Base-by-base conservation (phyloP, 2,329 filamentous ascomycete species). In the Curvularia sp. region DNA sequence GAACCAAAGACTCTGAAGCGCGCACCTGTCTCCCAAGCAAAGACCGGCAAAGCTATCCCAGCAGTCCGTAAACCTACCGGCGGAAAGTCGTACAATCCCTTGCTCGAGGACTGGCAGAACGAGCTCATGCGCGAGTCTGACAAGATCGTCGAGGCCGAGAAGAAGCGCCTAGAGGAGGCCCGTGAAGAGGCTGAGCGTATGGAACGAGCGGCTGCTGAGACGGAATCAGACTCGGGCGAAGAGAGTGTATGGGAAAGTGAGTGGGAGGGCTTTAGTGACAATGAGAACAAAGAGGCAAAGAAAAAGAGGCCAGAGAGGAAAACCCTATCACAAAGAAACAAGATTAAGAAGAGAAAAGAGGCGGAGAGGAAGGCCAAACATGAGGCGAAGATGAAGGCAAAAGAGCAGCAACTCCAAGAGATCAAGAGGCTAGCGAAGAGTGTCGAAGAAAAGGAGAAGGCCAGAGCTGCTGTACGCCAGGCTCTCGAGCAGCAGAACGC, bases 211-310 rank as follows among this genome's bases (percentile, higher is more conserved):
- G 87, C 86, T 41, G 93, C 89, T 9, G 88, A 89, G 18, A 91
- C 90, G 66, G 88, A 90, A 2, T 89, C 88, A 0, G 88, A 91
- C 70, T 61, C 86, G 87, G 92, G 95, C 68, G 92, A 96, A 69
- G 93, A 97, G 73, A 95, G 91, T 46, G 93, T 91, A 13, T 97
- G 93, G 92, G 94, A 97, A 80, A 97, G 92, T 74, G 93, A 88
- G 66, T 85, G 85, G 74, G 85, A 92, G 55, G 86, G 84, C 9
- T 80, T 82, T 59, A 82, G 79, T 59, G 79, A 77, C 25, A 70
- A 70, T 13, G 79, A 79, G 23, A 74, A 75, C 15, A 89, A 91
- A 61, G 81, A 85, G 72, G 79, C 87, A 52, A 88, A 86, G 70
- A 85, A 86, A 60, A 97, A 96, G 80, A 84, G 89, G 59, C 89